Conservation (phyloP, 768 basidiomycete genomes). For the Aureoboletus auriporus region DNA sequence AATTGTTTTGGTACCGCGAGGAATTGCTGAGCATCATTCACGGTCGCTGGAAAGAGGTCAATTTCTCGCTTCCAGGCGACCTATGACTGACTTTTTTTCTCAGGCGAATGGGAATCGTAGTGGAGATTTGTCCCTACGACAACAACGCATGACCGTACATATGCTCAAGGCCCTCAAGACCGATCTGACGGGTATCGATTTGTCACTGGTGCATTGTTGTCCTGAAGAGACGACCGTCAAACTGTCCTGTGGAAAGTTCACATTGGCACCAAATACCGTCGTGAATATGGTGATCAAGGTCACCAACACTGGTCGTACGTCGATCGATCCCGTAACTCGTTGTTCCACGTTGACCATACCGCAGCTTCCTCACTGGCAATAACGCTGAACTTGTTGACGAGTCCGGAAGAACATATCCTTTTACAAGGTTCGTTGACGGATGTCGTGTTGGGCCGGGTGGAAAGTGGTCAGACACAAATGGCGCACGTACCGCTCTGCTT, state of each 20-base stretch:
- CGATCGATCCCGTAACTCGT: not conserved
- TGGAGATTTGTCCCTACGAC: slow-evolving; percentile 74
- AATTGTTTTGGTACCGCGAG: slow-evolving; percentile 96
- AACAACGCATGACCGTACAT: slow-evolving; percentile 68
- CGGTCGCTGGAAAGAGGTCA: slow-evolving; percentile 85
- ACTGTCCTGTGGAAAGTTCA: slow-evolving; percentile 37
- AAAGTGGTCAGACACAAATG: slow-evolving; percentile 46
- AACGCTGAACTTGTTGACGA: slow-evolving; percentile 48
- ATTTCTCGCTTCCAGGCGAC: not conserved
- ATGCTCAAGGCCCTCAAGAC: slow-evolving; percentile 78
- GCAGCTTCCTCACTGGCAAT: slow-evolving; percentile 52
- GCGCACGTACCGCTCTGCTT: slow-evolving; percentile 65
- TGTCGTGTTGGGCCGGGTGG: slow-evolving; percentile 61
- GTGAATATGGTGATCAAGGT: slow-evolving; percentile 55
- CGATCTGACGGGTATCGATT: slow-evolving; percentile 56
- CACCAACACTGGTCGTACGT: slow-evolving; percentile 67
- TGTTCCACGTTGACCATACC: slow-evolving; percentile 7
- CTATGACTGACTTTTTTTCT: slow-evolving; percentile 2
- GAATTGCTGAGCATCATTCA: slow-evolving; percentile 66
- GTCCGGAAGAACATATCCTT: slow-evolving; percentile 62
- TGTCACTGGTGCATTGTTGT: slow-evolving; percentile 44
- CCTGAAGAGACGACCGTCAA: slow-evolving; percentile 14
- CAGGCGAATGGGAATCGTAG: slow-evolving; percentile 77
- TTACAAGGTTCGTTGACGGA: slow-evolving; percentile 64
- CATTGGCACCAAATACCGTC: slow-evolving; percentile 57